Evolutionary conservation across 176 grass and related monocot genomes (phyloP).

Genomic region (Aegilops bicornis): DNA sequence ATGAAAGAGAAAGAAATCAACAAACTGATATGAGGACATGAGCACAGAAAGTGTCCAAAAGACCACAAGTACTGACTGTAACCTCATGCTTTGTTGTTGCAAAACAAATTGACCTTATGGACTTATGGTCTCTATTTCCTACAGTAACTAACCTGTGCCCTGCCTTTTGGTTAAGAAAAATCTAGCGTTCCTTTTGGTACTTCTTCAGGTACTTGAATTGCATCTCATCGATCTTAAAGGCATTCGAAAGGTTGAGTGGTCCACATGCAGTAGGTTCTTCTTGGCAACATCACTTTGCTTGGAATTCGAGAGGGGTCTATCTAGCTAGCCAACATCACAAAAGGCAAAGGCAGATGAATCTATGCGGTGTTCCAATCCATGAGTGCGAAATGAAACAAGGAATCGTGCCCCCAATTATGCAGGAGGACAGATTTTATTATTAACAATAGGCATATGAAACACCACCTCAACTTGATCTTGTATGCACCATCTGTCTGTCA

Average conservation of each 20-base stretch:
- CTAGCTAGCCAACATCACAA: background rate
- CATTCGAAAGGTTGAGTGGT: background rate
- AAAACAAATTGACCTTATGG: slow-evolving; percentile 15
- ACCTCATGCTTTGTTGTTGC: background rate
- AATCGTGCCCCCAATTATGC: background rate
- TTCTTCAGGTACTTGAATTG: too few species aligned
- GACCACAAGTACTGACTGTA: background rate
- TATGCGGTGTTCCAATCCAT: background rate
- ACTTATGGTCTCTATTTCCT: too few species aligned
- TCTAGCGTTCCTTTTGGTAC: background rate
- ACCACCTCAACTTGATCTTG: background rate
- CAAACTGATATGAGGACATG: background rate
- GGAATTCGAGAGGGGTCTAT: background rate
- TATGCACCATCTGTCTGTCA: background rate
- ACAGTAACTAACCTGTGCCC: background rate
- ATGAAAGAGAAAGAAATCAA: background rate
- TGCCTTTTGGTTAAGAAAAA: background rate
- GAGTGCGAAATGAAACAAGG: background rate
- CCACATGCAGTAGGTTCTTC: background rate
- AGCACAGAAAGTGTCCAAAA: background rate
- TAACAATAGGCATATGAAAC: too few species aligned
- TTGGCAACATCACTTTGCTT: background rate
- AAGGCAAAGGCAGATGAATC: background rate
- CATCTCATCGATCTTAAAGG: background rate
- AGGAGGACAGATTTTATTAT: background rate